Conservation (phyloP, 140 eudicot species). For the Oenanthe javanica region DNA sequence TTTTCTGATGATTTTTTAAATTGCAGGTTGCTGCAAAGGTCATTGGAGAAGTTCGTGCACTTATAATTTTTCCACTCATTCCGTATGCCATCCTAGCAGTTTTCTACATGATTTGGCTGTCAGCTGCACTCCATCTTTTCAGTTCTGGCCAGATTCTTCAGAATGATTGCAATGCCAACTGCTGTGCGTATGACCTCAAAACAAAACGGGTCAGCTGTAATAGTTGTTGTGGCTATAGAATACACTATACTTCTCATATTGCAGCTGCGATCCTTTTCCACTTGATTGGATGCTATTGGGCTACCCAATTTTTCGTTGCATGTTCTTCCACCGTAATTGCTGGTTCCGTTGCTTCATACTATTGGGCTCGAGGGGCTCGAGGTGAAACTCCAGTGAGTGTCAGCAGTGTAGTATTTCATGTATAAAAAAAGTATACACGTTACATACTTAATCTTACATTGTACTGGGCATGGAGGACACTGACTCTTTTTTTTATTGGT, state of each 20-base stretch:
- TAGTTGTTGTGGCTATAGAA: constrained; percentile 81
- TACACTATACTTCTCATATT: constrained; percentile 74
- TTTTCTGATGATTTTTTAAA: neutral
- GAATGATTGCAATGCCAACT: constrained; percentile 72
- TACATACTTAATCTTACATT: neutral
- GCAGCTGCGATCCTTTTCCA: constrained; percentile 76
- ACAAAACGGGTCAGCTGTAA: constrained; percentile 61
- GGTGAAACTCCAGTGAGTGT: constrained; percentile 71
- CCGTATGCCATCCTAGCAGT: constrained; percentile 65
- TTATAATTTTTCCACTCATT: constrained; percentile 77
- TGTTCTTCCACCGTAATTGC: constrained; percentile 90
- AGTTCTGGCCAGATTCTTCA: constrained; percentile 74
- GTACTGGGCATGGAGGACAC: neutral
- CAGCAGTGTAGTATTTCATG: neutral
- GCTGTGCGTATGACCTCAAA: constrained; percentile 86
- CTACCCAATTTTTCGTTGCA: constrained; percentile 68
- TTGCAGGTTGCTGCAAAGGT: constrained; percentile 94
- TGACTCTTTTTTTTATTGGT: neutral
- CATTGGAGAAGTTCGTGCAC: constrained; percentile 93
- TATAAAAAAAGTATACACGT: neutral
- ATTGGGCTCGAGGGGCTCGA: constrained; percentile 87
- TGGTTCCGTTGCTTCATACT: constrained; percentile 95
- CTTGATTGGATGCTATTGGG: constrained; percentile 86
- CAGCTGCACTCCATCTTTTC: constrained; percentile 77
- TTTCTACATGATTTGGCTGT: constrained; percentile 84